Evolutionary conservation across 257 asterid genomes (phyloP), one percentile per base, ranked within the genome.

Genomic region (Solanum megistacrolobum): DNA sequence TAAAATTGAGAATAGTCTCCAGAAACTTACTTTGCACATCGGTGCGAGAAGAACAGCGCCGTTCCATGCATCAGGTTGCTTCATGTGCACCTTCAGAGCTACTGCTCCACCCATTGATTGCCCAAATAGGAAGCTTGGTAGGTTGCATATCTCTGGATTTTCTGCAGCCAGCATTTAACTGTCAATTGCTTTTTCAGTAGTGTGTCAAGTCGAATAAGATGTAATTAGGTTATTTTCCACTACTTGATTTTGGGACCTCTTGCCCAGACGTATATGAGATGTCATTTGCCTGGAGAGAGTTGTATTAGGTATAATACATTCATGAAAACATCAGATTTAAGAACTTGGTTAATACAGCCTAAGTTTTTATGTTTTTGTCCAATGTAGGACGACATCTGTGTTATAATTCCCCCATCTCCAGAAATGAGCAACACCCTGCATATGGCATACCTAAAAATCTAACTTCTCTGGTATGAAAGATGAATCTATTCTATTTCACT

Each of bases 51-150:
- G 94, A 89, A 95, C 89, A 66, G 92, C 98, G 14, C 93, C 98
- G 32, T 91, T 95, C 98, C 98, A 95, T 71, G 83, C 90, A 2
- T 92, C 86, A 2, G 95, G 98, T 41, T 89, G 90, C 88, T 93
- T 94, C 91, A 92, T 87, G 88, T 94, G 98, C 88, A 94, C 41
- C 13, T 91, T 92, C 12, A 95, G 92, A 18, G 91, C 93, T 92
- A 94, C 91, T 12, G 98, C 98, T 52, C 98, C 98, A 81, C 98
- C 98, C 98, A 95, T 95, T 4, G 98, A 95, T 87, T 95, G 96
- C 31, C 98, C 98, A 92, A 92, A 90, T 29, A 95, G 68, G 13
- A 94, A 91, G 87, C 95, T 92, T 90, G 91, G 87, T 82, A 86
- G 93, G 1, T 88, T 91, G 66, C 91, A 68, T 71, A 91, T 92